Percentiles rank a stretch among this genome's conserved stretches.
Conservation (phyloP, 176 grass and related monocot genomes). For the Carex parvula region DNA sequence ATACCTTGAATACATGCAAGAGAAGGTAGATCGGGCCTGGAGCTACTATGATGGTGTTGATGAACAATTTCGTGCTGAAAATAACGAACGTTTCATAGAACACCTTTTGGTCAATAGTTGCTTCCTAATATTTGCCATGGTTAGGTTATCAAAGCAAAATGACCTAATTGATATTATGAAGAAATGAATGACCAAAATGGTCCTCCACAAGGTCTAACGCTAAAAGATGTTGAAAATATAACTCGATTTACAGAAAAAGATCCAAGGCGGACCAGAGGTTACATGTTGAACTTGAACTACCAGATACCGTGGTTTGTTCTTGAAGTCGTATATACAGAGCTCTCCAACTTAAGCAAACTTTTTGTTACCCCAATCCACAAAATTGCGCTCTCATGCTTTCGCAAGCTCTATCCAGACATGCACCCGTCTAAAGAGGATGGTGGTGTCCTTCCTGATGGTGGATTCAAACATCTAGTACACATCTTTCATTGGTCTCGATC, state of each 20-base stretch:
- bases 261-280: not conserved
- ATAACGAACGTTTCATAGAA: not conserved
- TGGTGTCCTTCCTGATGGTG: not conserved
- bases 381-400: not conserved
- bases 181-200: no score
- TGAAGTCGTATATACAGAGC: not conserved
- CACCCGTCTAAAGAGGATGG: not conserved
- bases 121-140: not conserved
- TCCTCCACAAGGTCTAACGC: no score
- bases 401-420: not conserved
- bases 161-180: accelerated
- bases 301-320: not conserved
- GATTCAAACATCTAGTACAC: no score
- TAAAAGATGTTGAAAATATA: no score
- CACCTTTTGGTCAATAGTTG: not conserved
- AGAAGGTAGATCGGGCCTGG: not conserved
- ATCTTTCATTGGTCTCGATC: no score
- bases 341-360: not conserved
- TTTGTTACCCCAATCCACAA: not conserved
- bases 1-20: not conserved
- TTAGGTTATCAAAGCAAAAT: accelerated
- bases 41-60: not conserved
- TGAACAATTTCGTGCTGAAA: not conserved
- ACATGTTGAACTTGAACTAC: not conserved
- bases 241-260: accelerated